Base-by-base conservation (phyloP, 768 basidiomycete genomes). In the Hypholoma fasciculare region DNA sequence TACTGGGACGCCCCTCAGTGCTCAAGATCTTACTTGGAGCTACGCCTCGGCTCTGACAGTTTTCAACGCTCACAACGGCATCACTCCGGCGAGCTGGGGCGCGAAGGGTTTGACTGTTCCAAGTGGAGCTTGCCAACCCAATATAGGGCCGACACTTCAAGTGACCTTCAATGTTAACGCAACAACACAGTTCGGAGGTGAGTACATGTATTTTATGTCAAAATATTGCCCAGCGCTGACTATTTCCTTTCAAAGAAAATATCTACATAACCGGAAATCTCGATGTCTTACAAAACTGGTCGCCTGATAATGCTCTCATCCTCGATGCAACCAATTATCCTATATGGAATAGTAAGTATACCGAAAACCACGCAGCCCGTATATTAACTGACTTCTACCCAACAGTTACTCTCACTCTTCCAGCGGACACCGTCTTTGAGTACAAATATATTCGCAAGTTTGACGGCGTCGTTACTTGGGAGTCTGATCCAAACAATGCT, bases 381-480 rank as follows among this genome's bases (percentile, higher is more conserved):
- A 20, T 20, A 19, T 20, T 20, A 11, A 11, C 16, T 27, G 27
- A 49, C 27, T 23, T 44, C 54, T 54, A 13, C 49, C 11, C 12
- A 27, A 16, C 23, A 88, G 87, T 85, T 52, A 87, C 84, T 6
- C 76, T 89, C 8, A 75, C 73, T 23, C 67, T 90, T 20, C 86
- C 86, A 0, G 83, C 82, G 17, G 80, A 70, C 63, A 79, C 82
- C 2, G 62, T 63, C 43, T 75, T 91, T 53, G 73, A 88, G 69
- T 92, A 89, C 79, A 91, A 91, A 69, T 92, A 86, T 69, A 82
- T 90, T 67, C 77, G 82, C 59, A 89, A 81, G 63, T 59, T 70
- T 60, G 82, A 82, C 49, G 85, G 81, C 3, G 65, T 66, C 11
- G 75, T 88, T 50, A 85, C 80, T 12, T 92, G 91, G 90, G 88